phyloP scores from a whole-genome alignment of 192 early-diverging fungal species.

The Linnemannia elongata region DNA sequence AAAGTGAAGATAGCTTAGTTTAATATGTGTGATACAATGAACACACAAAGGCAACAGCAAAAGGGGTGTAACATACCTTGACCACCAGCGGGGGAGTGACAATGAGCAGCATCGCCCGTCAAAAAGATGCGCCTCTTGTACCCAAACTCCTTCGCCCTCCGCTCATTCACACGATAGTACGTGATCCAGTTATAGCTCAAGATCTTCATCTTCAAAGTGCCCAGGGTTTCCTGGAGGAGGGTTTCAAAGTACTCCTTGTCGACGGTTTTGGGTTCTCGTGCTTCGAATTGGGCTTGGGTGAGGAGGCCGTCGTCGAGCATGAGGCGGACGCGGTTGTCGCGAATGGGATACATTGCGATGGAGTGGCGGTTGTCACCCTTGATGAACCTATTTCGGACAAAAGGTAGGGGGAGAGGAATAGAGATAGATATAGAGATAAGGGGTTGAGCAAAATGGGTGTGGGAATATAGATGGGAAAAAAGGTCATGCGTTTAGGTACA shows the following conservation, averaged over 20 bases:
- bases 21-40: too few relatives aligned
- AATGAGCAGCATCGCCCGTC: conserved; percentile 49
- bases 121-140: conserved; percentile 37
- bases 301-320: conserved; percentile 14
- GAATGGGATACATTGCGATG: conserved; percentile 1
- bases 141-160: not conserved
- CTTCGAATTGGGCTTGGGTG: not conserved
- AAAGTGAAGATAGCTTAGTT: not conserved
- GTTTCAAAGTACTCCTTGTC: conserved; percentile 1
- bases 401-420: not conserved
- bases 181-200: conserved; percentile 6
- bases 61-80: conserved; percentile 13
- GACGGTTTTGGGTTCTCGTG: not conserved
- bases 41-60: too few relatives aligned
- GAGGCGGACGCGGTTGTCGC: not conserved
- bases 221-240: not conserved
- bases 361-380: not conserved
- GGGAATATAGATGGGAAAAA: not conserved
- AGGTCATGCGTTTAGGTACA: not conserved
- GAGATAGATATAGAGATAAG: not conserved
- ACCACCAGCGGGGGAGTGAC: conserved; percentile 43
- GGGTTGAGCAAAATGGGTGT: not conserved
- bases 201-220: not conserved
- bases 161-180: conserved; percentile 24
- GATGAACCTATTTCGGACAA: too few relatives aligned